Evolutionary conservation across 352 stramenopile genomes (phyloP).

Genomic region (Globisporangium barbulae): DNA sequence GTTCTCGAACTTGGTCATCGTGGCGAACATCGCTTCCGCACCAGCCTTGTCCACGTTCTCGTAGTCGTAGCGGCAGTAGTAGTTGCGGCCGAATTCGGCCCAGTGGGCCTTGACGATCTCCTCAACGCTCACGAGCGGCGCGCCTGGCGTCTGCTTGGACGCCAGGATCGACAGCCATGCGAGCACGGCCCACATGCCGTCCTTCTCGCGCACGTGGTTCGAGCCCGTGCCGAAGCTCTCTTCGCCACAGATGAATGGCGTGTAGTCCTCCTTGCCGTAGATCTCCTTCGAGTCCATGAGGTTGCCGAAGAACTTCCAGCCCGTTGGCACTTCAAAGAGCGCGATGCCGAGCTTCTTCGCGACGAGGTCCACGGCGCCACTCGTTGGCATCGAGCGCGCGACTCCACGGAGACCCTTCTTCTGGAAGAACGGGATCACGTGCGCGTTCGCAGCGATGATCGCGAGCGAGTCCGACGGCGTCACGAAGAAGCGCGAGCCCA

Average conservation of each 20-base stretch:
- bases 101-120: slow-evolving; percentile 97
- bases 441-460: slow-evolving; percentile 97
- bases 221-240: slow-evolving; percentile 98
- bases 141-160: slow-evolving; percentile 77
- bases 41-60: slow-evolving; percentile 95
- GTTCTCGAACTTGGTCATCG: slow-evolving; percentile 68
- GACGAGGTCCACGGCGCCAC: slow-evolving; percentile 96
- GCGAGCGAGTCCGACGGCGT: slow-evolving; percentile 98
- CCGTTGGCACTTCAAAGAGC: slow-evolving; percentile 97
- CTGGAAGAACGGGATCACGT: slow-evolving; percentile 96
- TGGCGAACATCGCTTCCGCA: slow-evolving; percentile 71
- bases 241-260: slow-evolving; percentile 98
- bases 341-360: slow-evolving; percentile 93
- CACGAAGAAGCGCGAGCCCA: slow-evolving; percentile 97
- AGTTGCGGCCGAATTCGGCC: slow-evolving; percentile 97
- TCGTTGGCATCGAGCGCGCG: slow-evolving; percentile 98
- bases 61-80: slow-evolving; percentile 99
- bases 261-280: slow-evolving; percentile 96
- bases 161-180: slow-evolving; percentile 98
- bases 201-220: slow-evolving; percentile 99
- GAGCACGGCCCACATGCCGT: slow-evolving; percentile 98
- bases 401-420: slow-evolving; percentile 92
- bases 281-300: slow-evolving; percentile 98
- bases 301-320: slow-evolving; percentile 99
- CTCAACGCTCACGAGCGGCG: slow-evolving; percentile 93